Evolutionary conservation across 176 grass and related monocot genomes (phyloP), one percentile per base, ranked within the genome.

Genomic region (Otatea glauca): DNA sequence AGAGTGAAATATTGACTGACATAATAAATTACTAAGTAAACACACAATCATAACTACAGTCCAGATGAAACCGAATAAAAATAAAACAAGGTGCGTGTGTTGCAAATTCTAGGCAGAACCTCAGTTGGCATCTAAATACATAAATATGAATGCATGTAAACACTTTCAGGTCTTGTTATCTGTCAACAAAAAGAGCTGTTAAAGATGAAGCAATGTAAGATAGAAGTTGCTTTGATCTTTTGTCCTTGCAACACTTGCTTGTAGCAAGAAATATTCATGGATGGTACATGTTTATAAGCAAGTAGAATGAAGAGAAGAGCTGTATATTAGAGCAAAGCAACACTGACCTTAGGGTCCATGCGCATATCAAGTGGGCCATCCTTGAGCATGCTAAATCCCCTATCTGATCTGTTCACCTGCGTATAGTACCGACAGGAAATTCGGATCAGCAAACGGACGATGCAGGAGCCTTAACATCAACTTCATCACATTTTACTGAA

Each of bases 331-430:
- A 73, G 39, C n/a, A 76, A 85, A 65, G 54, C 43, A 61, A 72
- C 54, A 74, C 85, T 80, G 37, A 94, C 96, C 96, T 89, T 92
- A 77, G 96, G 93, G 43, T 90, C 91, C 96, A 98, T 98, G 53
- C 96, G 96, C 96, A 98, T 98, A 74, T 98, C 96, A 56, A 95
- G 89, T 76, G 96, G 91, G 4, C 93, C 96, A 68, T 95, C 91
- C 38, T 89, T 47, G 8, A 95, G 86, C 24, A 95, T 88, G 78
- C 96, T 98, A 64, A 95, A 98, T 76, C 93, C 96, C 77, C 93
- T 93, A 41, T 78, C 84, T 0, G 85, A 90, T 63, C 80, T 82
- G 74, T 90, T 90, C 86, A 92, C 89, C 91, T 98, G 74, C 29
- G n/a, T 0, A 78, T 9, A 54, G 64, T 13, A 71, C 13, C 2